phyloP scores from a whole-genome alignment of 2,329 filamentous ascomycete genomes.

The Diaporthe humulicola region DNA sequence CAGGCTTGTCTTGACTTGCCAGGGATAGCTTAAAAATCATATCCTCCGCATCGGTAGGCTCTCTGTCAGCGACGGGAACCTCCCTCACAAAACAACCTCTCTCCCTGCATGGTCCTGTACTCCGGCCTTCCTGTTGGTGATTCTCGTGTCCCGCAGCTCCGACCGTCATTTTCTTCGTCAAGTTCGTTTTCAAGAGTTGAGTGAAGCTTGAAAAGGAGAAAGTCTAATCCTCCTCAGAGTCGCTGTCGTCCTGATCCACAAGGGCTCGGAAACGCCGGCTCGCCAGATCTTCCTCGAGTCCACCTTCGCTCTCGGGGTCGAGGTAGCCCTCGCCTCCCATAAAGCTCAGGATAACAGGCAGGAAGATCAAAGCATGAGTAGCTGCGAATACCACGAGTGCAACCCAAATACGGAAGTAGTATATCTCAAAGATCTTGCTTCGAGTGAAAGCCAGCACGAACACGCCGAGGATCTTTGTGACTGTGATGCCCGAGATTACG shows the following conservation, averaged over 20 bases:
- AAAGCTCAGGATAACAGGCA: slow-evolving; percentile 90
- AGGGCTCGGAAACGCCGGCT: slow-evolving; percentile 83
- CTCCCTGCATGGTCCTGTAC: neutral
- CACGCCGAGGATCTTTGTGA: slow-evolving; percentile 95
- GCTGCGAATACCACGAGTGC: slow-evolving; percentile 91
- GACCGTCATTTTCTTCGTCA: neutral
- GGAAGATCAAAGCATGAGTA: slow-evolving; percentile 88
- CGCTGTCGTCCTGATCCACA: slow-evolving; percentile 79
- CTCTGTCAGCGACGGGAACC: neutral
- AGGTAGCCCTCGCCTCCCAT: slow-evolving; percentile 89
- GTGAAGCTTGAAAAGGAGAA: slow-evolving; percentile 44
- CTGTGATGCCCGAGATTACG: slow-evolving; percentile 95
- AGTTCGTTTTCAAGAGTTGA: neutral
- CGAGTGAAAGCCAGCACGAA: slow-evolving; percentile 92
- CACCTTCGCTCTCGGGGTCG: slow-evolving; percentile 88
- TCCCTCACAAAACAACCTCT: neutral
- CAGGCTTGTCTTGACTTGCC: neutral
- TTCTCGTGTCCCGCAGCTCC: neutral
- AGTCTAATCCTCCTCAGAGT: slow-evolving; percentile 76
- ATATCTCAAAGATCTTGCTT: slow-evolving; percentile 99
- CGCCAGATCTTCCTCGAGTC: slow-evolving; percentile 89
- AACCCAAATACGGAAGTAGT: slow-evolving; percentile 98
- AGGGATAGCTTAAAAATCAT: neutral
- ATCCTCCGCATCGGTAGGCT: neutral
- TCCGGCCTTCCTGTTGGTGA: neutral